Base-by-base conservation (phyloP, 2,329 filamentous ascomycete species). In the Alternaria gaisen region DNA sequence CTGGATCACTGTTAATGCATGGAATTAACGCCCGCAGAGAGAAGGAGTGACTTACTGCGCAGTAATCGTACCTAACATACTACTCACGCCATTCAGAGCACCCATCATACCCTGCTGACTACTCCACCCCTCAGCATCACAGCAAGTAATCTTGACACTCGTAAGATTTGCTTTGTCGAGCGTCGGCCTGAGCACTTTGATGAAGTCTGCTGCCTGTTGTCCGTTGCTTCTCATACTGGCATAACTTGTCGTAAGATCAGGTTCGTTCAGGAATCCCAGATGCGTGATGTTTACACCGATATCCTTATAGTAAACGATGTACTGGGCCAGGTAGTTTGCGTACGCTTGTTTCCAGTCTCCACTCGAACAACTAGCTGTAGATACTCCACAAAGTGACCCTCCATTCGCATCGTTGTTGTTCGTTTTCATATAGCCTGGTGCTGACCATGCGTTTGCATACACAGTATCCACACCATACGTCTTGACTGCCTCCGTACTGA, bases 341-440 rank as follows among this genome's bases (percentile, higher is more conserved):
- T 82, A 85, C 0, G 83, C 80, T 66, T 82, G 79, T 53, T 75
- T 80, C 83, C 83, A 85, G 61, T 83, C 80, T 1, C 81, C 82
- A 16, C 71, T 76, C 2, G 75, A 68, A 58, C 82, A 84, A 9
- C 30, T 74, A 20, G 79, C 72, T 16, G 79, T 78, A 24, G 74
- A 76, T 1, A 82, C 82, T 20, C 83, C 83, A 60, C 83, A 85
- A 0, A 85, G 70, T 26, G 79, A 80, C 2, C 83, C 82, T 0
- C 82, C 81, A 63, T 82, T 77, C 36, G 72, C 76, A 44, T 84
- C 79, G 56, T 80, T 78, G 16, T 73, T 72, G 60, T 84, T 84
- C 3, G 80, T 84, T 72, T 85, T 84, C 83, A 85, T 85, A 67
- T 80, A 85, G 0, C 81, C 82, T 1, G 82, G 83, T 1, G 83